phyloP scores from a whole-genome alignment of 306 rosid species.

The Gastrolobium villosum region DNA sequence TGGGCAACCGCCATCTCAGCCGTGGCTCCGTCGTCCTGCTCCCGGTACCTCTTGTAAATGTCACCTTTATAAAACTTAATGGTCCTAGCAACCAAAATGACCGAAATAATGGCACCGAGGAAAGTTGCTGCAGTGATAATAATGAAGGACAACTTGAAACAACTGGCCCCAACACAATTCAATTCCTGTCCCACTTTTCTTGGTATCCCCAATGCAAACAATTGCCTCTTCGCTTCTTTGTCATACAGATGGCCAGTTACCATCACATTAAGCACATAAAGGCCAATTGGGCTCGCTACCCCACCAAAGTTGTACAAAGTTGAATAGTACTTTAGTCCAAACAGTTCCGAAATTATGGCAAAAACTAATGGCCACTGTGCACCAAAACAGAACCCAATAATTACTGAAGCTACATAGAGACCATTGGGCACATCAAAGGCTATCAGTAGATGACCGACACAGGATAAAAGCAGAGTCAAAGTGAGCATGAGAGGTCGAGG shows the following conservation, averaged over 20 bases:
- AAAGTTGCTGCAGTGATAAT: constrained; percentile 53
- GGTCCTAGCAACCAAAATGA: constrained; percentile 62
- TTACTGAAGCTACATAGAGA: constrained; percentile 65
- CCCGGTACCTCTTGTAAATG: constrained; percentile 54
- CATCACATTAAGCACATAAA: constrained; percentile 55
- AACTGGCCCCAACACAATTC: constrained; percentile 52
- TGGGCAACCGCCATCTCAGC: constrained; percentile 23
- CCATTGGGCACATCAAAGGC: constrained; percentile 57
- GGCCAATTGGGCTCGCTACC: constrained; percentile 72
- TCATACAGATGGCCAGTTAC: constrained; percentile 62
- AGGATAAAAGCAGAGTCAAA: constrained; percentile 51
- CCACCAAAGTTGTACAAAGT: constrained; percentile 86
- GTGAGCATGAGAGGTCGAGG: constrained; percentile 69
- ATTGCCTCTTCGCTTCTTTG: constrained; percentile 53
- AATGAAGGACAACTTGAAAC: constrained; percentile 55
- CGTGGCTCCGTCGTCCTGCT: not conserved
- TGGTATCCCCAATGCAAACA: constrained; percentile 12
- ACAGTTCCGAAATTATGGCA: constrained; percentile 83
- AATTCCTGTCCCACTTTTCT: constrained; percentile 45
- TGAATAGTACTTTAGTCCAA: constrained; percentile 81
- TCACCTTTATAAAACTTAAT: constrained; percentile 59
- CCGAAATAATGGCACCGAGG: constrained; percentile 53
- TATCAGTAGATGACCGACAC: constrained; percentile 63
- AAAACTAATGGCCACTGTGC: constrained; percentile 89
- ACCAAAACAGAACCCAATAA: constrained; percentile 81